Evolutionary conservation across 1,284 basidiomycete species (phyloP).

Genomic region (Vanrija pseudolonga): DNA sequence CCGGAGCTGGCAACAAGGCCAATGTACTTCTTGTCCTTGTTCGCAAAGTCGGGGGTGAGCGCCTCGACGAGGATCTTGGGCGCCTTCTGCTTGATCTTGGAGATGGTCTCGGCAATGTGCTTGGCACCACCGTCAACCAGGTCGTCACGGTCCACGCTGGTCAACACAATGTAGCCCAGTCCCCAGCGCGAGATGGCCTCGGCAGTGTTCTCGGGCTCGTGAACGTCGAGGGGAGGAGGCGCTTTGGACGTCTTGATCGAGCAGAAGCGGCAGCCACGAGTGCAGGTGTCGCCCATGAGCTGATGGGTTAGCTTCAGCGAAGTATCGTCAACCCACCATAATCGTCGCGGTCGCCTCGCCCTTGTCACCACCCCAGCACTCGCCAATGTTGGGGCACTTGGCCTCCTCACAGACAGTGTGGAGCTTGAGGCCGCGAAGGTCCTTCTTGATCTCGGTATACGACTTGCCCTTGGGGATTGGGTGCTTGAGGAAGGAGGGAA

Average conservation of each 20-base stretch:
- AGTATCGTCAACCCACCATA: constrained; percentile 80
- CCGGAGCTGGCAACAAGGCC: constrained; percentile 82
- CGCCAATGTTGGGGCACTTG: constrained; percentile 97
- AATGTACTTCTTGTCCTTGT: constrained; percentile 66
- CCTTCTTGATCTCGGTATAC: constrained; percentile 90
- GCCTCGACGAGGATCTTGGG: constrained; percentile 96
- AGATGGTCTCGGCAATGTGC: constrained; percentile 93
- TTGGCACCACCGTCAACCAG: constrained; percentile 84
- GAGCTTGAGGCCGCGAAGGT: constrained; percentile 82
- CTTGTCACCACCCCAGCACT: constrained; percentile 95
- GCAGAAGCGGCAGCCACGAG: constrained; percentile 95
- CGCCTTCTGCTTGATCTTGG: constrained; percentile 93
- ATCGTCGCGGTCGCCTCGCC: constrained; percentile 95
- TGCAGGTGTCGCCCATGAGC: constrained; percentile 99
- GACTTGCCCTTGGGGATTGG: constrained; percentile 84
- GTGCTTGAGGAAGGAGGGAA: constrained; percentile 90
- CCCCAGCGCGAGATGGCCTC: constrained; percentile 99
- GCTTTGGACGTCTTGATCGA: constrained; percentile 89
- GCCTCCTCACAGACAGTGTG: constrained; percentile 99
- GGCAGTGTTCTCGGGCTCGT: constrained; percentile 97
- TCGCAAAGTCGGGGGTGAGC: constrained; percentile 90
- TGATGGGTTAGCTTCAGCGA: constrained; percentile 37
- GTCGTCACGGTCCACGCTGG: constrained; percentile 95
- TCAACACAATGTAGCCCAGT: constrained; percentile 95
- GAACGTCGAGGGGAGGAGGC: constrained; percentile 87